Conservation (phyloP, 306 rosid genomes). For the Vigna unguiculata region DNA sequence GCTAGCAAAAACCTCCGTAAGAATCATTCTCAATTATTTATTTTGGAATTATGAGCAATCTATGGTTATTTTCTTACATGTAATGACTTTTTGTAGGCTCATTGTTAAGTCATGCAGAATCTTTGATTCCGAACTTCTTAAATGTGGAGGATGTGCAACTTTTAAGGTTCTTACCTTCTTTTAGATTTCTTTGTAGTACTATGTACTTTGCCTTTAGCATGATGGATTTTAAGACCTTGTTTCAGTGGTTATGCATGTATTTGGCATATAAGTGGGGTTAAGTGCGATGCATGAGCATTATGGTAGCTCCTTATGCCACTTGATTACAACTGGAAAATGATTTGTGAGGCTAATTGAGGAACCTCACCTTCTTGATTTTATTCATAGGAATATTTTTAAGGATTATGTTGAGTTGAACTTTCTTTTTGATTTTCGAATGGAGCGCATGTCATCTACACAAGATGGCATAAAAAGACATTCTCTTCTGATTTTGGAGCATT, state of each 20-base stretch:
- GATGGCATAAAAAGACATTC: background rate
- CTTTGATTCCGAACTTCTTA: constrained; percentile 82
- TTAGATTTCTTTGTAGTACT: constrained; percentile 29
- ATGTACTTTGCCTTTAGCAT: constrained; percentile 32
- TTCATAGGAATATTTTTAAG: constrained; percentile 4
- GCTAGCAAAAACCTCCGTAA: constrained; percentile 87
- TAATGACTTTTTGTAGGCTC: constrained; percentile 74
- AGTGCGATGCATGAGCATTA: background rate
- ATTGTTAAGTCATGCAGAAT: constrained; percentile 89
- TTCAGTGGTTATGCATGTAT: constrained; percentile 10
- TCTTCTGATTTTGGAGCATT: background rate
- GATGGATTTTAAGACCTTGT: constrained; percentile 36
- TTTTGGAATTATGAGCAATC: constrained; percentile 28
- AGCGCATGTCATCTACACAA: constrained; percentile 7
- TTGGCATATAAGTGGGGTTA: background rate
- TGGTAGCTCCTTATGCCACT: constrained; percentile 13
- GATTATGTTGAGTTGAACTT: constrained; percentile 7
- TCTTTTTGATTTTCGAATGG: constrained; percentile 4
- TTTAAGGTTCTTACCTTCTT: constrained; percentile 68
- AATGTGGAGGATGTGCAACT: constrained; percentile 90
- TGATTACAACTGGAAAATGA: background rate
- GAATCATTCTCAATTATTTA: constrained; percentile 36
- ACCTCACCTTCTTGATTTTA: background rate
- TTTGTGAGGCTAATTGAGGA: constrained; percentile 22
- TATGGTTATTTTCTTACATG: constrained; percentile 43